Evolutionary conservation across 805 yeast species (phyloP).

Genomic region (Candida namnaoensis): DNA sequence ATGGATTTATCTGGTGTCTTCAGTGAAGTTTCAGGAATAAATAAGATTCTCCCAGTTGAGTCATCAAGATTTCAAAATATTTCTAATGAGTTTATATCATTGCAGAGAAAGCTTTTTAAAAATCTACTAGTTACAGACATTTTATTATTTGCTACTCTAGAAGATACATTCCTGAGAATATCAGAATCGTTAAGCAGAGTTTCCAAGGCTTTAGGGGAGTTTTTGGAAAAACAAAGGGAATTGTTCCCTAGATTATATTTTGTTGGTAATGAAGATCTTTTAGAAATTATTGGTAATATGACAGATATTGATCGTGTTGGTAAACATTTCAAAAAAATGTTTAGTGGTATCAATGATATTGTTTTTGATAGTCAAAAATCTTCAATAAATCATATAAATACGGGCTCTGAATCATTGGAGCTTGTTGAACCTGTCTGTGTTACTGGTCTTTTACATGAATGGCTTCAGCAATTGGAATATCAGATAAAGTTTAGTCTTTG

Average conservation of each 20-base stretch:
- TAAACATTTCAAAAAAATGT: slow-evolving; percentile 62
- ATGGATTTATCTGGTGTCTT: slow-evolving; percentile 77
- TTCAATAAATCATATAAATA: slow-evolving; percentile 31
- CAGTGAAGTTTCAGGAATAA: slow-evolving; percentile 48
- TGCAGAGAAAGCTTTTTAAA: slow-evolving; percentile 41
- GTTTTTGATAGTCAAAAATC: slow-evolving; percentile 23
- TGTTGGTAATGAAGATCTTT: slow-evolving; percentile 82
- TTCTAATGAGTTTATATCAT: slow-evolving; percentile 48
- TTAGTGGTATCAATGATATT: slow-evolving; percentile 49
- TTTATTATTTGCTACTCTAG: slow-evolving; percentile 38
- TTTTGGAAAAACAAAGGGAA: slow-evolving; percentile 71
- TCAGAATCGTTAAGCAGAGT: slow-evolving; percentile 50
- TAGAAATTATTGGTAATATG: slow-evolving; percentile 71
- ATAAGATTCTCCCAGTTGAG: slow-evolving; percentile 60
- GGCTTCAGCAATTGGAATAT: slow-evolving; percentile 53
- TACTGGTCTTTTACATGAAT: slow-evolving; percentile 35
- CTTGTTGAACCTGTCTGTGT: not conserved
- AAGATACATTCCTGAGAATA: slow-evolving; percentile 35
- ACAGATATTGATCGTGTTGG: slow-evolving; percentile 37
- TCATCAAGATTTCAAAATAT: slow-evolving; percentile 54
- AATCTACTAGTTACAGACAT: slow-evolving; percentile 48
- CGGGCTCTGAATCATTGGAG: not conserved
- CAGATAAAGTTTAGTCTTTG: slow-evolving; percentile 44
- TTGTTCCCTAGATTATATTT: slow-evolving; percentile 77
- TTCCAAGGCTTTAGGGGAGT: slow-evolving; percentile 62